Evolutionary conservation across 2,329 filamentous ascomycete species (phyloP), one percentile per base, ranked within the genome.

Genomic region (Alternaria gaisen): DNA sequence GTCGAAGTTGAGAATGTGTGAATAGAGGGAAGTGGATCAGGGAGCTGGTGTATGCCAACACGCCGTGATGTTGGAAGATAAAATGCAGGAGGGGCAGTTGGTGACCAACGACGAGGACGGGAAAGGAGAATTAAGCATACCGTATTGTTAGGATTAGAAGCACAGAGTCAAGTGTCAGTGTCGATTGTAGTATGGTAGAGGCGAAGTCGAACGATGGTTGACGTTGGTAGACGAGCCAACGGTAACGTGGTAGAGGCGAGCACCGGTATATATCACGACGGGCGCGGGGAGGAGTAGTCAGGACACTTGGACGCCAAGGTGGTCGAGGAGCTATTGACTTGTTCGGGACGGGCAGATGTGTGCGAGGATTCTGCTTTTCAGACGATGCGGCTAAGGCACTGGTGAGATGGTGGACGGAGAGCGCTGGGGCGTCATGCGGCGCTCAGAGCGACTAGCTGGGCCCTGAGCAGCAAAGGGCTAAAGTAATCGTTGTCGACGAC

Each of bases 301-400:
- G 60, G 58, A 65, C 54, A 67, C 59, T 60, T 60, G 59, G 63
- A 66, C 61, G 72, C 74, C 72, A 75, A 76, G 72, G 66, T 52
- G 67, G 71, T 72, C 64, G 65, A 72, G 69, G 69, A 73, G 69
- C 67, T 70, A 72, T 72, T 72, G 72, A 65, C 69, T 72, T 73
- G 67, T 65, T 77, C 71, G 72, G 71, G 71, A 71, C 63, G 67
- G 74, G 69, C 65, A 69, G 65, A 64, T 65, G 68, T 62, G 72
- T 64, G 73, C 72, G 69, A 75, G 69, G 70, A 65, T 63, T 73
- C 68, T 75, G 71, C 68, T 78, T 75, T 75, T 77, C 70, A 74
- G 63, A 70, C 61, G 71, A 70, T 70, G 74, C 71, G 71, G 74
- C 74, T 75, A 76, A 71, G 73, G 71, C 65, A 67, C 61, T 73